phyloP scores from a whole-genome alignment of 2,329 filamentous ascomycete species.

The Fusarium sacchari region DNA sequence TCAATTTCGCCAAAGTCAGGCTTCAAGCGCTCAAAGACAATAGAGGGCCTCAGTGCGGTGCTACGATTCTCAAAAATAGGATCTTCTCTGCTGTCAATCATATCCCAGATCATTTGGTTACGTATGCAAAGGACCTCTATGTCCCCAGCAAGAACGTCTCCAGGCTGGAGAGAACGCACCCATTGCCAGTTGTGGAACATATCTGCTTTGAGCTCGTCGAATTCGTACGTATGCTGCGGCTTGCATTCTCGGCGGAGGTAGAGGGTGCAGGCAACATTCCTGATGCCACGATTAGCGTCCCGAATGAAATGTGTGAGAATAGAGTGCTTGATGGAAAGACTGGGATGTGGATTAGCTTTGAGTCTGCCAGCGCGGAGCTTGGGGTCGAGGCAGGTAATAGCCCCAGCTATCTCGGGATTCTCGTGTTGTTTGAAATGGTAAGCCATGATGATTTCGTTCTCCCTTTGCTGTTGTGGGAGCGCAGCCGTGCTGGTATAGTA shows the following conservation, averaged over 20 bases:
- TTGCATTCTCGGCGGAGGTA: not conserved
- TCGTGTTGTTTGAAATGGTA: not conserved
- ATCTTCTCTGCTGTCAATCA: not conserved
- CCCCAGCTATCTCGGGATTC: not conserved
- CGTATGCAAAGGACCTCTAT: not conserved
- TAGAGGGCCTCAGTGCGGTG: not conserved
- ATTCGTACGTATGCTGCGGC: not conserved
- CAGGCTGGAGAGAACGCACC: fast-evolving
- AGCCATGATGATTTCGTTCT: not conserved
- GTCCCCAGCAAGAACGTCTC: fast-evolving
- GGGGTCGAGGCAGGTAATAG: too few species aligned
- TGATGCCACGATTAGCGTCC: not conserved
- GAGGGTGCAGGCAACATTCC: not conserved
- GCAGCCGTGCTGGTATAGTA: not conserved
- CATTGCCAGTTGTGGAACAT: not conserved
- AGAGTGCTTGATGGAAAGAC: not conserved
- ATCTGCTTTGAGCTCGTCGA: not conserved
- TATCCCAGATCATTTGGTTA: not conserved
- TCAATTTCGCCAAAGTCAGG: fast-evolving
- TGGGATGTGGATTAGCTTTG: not conserved
- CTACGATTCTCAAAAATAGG: not conserved
- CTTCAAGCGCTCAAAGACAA: fast-evolving
- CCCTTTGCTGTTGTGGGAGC: not conserved
- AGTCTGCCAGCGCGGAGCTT: too few species aligned
- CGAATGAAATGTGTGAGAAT: not conserved